Base-by-base conservation (phyloP, 345 rosid species). In the Ceriops tagal region DNA sequence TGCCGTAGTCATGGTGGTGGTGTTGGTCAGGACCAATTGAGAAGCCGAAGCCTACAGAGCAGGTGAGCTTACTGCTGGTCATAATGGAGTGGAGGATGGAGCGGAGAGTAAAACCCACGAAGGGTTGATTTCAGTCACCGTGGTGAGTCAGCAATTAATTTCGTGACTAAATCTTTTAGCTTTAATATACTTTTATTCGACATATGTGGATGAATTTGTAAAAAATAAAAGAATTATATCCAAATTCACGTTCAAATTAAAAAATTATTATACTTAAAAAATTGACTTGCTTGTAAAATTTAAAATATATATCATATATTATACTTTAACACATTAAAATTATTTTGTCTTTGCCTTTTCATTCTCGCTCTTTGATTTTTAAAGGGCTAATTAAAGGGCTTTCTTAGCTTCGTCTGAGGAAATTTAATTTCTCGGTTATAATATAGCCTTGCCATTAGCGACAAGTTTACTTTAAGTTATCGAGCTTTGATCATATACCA, bases 11-110 rank as follows among this genome's bases (percentile, higher is more conserved):
- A 74, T 81, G 87, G 74, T 69, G 62, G 49, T 62, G 4, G 81
- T 69, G 62, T 32, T 84, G 69, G 32, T 61, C 32, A 74, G 74
- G 58, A 83, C 88, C 1, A 79, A 87, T 22, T 87, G 88, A 87
- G 51, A 51, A 1, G n/a, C 20, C 18, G 77, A 84, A 67, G 79
- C 83, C 24, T 43, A 32, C 9, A 78, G 78, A 66, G 87, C 88
- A 5, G 71, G 68, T 35, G 80, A 79, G 73, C 76, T 84, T 46
- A 75, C 83, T 3, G 78, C 75, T 0, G 7, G 21, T 24, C 60
- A 28, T 34, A 27, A 24, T 8, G 59, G 30, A 56, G 55, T 35
- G 4, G 78, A 39, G 15, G 62, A 53, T 3, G 76, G 43, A n/a
- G 65, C 22, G 16, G 49, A 62, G 62, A 67, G 39, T 55, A 68